Conservation (phyloP, 2,329 filamentous ascomycete species). For the Diaporthe ampelina region DNA sequence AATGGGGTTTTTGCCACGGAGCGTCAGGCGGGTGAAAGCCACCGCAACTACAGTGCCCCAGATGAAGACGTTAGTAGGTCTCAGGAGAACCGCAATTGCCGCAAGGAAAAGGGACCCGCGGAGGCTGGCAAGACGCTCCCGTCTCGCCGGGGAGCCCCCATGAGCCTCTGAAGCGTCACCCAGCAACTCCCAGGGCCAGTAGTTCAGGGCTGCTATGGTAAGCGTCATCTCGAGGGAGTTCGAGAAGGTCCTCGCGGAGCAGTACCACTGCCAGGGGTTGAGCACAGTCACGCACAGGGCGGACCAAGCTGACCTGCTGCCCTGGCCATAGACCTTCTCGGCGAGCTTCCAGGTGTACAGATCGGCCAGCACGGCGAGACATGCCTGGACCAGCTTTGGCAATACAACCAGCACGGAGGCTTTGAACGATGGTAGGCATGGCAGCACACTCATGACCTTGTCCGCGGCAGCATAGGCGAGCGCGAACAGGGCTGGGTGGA, state of each 20-base stretch:
- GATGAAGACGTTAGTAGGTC: constrained; percentile 90
- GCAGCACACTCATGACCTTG: constrained; percentile 66
- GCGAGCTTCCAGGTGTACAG: constrained; percentile 91
- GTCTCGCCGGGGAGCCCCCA: constrained; percentile 33
- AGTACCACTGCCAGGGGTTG: constrained; percentile 98
- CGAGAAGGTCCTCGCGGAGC: constrained; percentile 91
- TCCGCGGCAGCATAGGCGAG: constrained; percentile 77
- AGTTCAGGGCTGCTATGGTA: constrained; percentile 82
- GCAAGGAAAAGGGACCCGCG: constrained; percentile 80
- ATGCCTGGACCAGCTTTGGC: constrained; percentile 82
- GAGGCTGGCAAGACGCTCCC: constrained; percentile 56
- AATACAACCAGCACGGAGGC: constrained; percentile 78
- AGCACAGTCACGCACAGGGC: constrained; percentile 78
- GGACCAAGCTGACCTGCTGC: constrained; percentile 74
- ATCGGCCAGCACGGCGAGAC: constrained; percentile 83
- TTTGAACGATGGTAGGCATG: constrained; percentile 66
- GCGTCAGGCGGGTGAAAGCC: constrained; percentile 57
- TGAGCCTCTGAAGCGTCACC: constrained; percentile 52
- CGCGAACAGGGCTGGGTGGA: constrained; percentile 92
- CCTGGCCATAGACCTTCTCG: constrained; percentile 77
- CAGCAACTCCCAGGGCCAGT: constrained; percentile 88
- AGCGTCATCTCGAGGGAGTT: constrained; percentile 94
- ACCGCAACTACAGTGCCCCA: constrained; percentile 77
- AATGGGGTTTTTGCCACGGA: constrained; percentile 57
- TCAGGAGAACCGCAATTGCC: constrained; percentile 84